Percentiles rank a stretch among this genome's conserved stretches.
These are phyloP conservation scores for Candida gorgasii DNA, from an alignment of 805 yeast species.

Conservation along the genomic window DNA sequence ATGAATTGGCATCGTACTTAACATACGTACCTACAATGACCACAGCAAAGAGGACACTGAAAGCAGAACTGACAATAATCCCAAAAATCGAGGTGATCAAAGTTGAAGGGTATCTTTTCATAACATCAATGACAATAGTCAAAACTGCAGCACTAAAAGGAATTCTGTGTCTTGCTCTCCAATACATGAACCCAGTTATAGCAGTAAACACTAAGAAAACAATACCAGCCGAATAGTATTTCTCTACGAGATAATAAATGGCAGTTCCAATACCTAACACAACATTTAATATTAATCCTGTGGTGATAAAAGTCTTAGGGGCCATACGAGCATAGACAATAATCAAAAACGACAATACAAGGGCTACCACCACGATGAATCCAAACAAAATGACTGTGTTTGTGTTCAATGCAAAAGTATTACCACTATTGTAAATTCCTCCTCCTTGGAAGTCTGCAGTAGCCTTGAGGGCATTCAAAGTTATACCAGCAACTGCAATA, in stretches of 20 bases:
- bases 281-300: constrained; percentile 68
- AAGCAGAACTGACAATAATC: constrained; percentile 56
- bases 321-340: constrained; percentile 61
- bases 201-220: constrained; percentile 68
- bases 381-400: constrained; percentile 72
- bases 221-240: constrained; percentile 78
- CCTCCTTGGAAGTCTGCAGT: constrained; percentile 59
- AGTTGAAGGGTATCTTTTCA: constrained; percentile 71
- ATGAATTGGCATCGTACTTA: constrained; percentile 62
- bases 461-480: constrained; percentile 61
- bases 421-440: constrained; percentile 55
- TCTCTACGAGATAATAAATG: constrained; percentile 65
- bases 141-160: constrained; percentile 74
- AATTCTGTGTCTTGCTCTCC: constrained; percentile 68
- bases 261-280: constrained; percentile 73
- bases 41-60: constrained; percentile 64
- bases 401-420: constrained; percentile 68
- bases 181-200: constrained; percentile 68
- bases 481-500: constrained; percentile 65
- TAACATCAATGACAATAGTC: constrained; percentile 73
- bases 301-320: constrained; percentile 66
- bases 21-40: constrained; percentile 76
- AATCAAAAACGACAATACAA: constrained; percentile 58
- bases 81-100: constrained; percentile 63
- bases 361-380: constrained; percentile 60